Evolutionary conservation across 352 stramenopile species (phyloP), one percentile per base, ranked within the genome.

Genomic region (Phytophthora pisi): DNA sequence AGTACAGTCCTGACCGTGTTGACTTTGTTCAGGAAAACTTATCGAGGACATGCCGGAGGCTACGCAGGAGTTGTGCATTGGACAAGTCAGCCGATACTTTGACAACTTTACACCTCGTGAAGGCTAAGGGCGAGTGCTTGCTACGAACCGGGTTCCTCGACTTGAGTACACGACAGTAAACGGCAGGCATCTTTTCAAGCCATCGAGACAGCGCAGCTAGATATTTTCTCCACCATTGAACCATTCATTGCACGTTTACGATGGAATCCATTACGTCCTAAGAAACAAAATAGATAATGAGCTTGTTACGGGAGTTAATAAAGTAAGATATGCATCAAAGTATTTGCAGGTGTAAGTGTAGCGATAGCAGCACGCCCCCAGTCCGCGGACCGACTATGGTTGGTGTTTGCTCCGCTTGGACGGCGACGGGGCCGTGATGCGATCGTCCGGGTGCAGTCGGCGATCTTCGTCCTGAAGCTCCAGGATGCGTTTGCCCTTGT

Each of bases 51-150:
- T 95, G 82, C 80, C 87, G 18, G 87, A 95, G 74, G 81, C 85
- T n/a, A 95, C 87, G 11, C 87, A 84, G 23, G 87, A 93, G 64
- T 57, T 87, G 51, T 92, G 73, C 47, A 70, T 83, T 15, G 77
- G 78, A 42, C 85, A 93, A 67, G 89, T 95, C 58, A 88, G 79
- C 69, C 81, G 87, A 28, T 95, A 90, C 66, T 95, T 93, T 72
- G 87, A 93, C 49, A 92, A 92, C 64, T 95, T 95, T 61, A 86
- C 72, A 9, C 84, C 81, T 7, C 66, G 59, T 53, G 49, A 77
- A n/a, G 72, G 70, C 18, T 80, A 42, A 69, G 34, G 34, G 11
- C 11, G 15, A 15, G 13, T n/a, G 11, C 34, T 42, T 16, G 34
- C 34, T 6, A 42, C 11, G 34, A 42, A 42, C 34, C 34, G 31